Evolutionary conservation across 306 rosid genomes (phyloP).

Genomic region (Quercus gilva): DNA sequence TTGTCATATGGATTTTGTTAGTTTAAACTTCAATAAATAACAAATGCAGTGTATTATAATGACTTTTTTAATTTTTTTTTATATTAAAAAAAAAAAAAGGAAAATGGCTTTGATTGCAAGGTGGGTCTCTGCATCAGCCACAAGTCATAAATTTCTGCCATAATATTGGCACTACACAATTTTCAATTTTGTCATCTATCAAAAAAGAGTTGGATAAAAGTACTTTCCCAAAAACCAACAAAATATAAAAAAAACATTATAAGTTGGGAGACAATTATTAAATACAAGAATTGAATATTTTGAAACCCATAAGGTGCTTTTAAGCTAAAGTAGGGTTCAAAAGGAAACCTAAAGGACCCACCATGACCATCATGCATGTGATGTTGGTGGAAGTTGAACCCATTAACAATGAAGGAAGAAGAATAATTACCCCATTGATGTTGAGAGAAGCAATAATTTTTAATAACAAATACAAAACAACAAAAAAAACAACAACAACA

Average conservation of each 20-base stretch:
- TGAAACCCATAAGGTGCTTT: slow-evolving; percentile 1
- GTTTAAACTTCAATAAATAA: too few relatives aligned
- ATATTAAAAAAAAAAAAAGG: too few relatives aligned
- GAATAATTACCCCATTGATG: slow-evolving; percentile 28
- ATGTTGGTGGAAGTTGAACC: slow-evolving; percentile 41
- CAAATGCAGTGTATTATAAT: neutral
- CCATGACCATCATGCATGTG: slow-evolving; percentile 27
- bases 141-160: neutral
- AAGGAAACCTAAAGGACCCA: slow-evolving; percentile 7
- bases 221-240: slow-evolving; percentile 27
- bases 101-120: neutral
- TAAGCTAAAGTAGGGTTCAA: neutral
- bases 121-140: neutral
- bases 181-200: slow-evolving; percentile 33
- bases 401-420: slow-evolving; percentile 26
- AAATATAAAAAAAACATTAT: neutral
- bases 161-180: slow-evolving; percentile 16
- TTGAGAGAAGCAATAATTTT: slow-evolving; percentile 20
- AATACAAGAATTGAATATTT: neutral
- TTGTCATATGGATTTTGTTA: too few relatives aligned
- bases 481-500: neutral
- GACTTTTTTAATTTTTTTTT: neutral
- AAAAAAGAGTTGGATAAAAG: neutral
- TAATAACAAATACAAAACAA: neutral
- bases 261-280: neutral